These are phyloP conservation scores for Jacaranda copaia DNA, from an alignment of 257 asterid genomes.

Conservation along the genomic window DNA sequence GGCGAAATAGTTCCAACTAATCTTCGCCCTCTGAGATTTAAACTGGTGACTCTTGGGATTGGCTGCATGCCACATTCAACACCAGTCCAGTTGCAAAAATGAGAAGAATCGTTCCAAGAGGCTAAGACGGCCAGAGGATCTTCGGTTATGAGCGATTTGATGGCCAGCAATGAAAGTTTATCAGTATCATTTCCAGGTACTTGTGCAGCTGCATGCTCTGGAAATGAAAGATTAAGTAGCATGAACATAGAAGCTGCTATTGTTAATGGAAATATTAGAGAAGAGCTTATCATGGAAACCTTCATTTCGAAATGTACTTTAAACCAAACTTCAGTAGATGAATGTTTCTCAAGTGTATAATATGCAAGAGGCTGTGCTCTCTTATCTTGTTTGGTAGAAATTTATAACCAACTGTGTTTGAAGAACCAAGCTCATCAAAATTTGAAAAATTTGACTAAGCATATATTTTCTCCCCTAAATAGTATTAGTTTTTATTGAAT, in stretches of 20 bases:
- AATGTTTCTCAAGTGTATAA: not conserved
- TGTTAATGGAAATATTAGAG: conserved; percentile 24
- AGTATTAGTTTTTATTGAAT: too few species aligned
- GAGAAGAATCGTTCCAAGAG: conserved; percentile 48
- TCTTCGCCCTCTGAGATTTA: conserved; percentile 43
- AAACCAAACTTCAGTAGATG: not conserved
- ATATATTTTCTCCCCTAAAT: too few species aligned
- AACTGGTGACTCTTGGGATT: conserved; percentile 41
- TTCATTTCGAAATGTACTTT: conserved; percentile 35
- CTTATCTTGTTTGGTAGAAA: not conserved
- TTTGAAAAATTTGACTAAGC: too few species aligned
- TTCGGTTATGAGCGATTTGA: conserved; percentile 51
- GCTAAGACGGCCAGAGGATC: conserved; percentile 47
- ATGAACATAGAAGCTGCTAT: conserved; percentile 25
- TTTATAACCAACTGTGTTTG: not conserved
- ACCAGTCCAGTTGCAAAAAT: conserved; percentile 60
- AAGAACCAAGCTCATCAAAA: too few species aligned
- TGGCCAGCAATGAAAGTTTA: conserved; percentile 49
- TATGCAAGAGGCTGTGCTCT: not conserved
- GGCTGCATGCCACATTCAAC: conserved; percentile 40
- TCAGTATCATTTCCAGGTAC: conserved; percentile 45
- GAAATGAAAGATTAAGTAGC: conserved; percentile 36
- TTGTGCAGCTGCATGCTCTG: conserved; percentile 40
- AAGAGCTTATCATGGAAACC: conserved; percentile 23
- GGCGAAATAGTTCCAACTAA: conserved; percentile 51